phyloP scores from a whole-genome alignment of 768 basidiomycete species.

The Podaxis sp. region DNA sequence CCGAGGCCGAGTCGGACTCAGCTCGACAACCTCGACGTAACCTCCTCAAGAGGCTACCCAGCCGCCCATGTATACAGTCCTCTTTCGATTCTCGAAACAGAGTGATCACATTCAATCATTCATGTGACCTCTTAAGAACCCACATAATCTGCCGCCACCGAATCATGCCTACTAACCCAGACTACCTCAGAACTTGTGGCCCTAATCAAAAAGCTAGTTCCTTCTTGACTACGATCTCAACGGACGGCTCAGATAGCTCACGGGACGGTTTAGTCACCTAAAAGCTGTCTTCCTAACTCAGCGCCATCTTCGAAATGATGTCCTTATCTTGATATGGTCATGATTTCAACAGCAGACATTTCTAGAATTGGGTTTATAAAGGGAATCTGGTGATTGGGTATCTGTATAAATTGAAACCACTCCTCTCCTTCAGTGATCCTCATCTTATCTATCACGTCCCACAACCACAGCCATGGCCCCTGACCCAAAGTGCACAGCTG shows the following conservation, averaged over 20 bases:
- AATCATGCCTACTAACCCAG: too few species aligned
- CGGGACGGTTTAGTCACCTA: neutral
- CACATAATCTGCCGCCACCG: too few species aligned
- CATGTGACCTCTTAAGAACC: too few species aligned
- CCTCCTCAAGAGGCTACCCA: too few species aligned
- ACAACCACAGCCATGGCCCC: conserved; percentile 38
- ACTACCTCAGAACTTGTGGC: neutral
- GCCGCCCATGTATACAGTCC: too few species aligned
- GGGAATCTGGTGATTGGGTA: neutral
- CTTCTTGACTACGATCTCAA: too few species aligned
- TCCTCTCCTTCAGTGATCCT: neutral
- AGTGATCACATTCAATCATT: too few species aligned
- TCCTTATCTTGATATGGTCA: neutral
- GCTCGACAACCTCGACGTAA: too few species aligned
- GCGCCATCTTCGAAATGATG: conserved; percentile 11
- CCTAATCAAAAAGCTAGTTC: neutral
- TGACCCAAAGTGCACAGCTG: conserved; percentile 56
- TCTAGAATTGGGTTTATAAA: neutral
- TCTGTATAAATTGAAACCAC: neutral
- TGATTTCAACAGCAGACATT: neutral
- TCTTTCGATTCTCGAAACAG: too few species aligned
- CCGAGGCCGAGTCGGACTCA: too few species aligned
- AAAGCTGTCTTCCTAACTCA: neutral
- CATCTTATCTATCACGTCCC: conserved; percentile 4
- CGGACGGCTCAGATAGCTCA: neutral